phyloP scores from a whole-genome alignment of 2,329 filamentous ascomycete genomes.

The Neofusicoccum ribis region DNA sequence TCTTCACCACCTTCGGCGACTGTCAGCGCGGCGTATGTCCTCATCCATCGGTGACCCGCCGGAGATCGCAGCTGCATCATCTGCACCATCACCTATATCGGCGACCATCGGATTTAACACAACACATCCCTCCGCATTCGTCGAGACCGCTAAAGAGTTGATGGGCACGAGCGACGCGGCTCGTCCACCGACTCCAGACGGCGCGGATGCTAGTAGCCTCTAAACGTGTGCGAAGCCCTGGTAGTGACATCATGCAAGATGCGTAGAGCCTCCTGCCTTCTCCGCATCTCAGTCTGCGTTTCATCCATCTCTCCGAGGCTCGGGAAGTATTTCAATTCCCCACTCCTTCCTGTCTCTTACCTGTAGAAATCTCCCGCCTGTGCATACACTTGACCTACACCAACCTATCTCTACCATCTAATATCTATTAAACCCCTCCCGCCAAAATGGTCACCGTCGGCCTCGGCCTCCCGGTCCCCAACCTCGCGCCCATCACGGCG shows the following conservation, averaged over 20 bases:
- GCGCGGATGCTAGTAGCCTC: not conserved
- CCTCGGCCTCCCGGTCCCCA: constrained; percentile 33
- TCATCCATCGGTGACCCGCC: too few relatives aligned
- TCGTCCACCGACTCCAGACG: not conserved
- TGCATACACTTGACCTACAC: not conserved
- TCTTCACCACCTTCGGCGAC: not conserved
- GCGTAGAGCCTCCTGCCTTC: not conserved
- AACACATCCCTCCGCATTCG: too few relatives aligned
- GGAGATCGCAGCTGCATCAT: too few relatives aligned
- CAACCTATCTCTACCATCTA: not conserved
- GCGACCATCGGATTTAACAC: not conserved
- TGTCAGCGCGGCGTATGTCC: not conserved
- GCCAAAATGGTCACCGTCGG: constrained; percentile 29
- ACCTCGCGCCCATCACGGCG: constrained; percentile 39
- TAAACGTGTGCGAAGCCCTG: not conserved
- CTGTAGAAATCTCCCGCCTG: not conserved
- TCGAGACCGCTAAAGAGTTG: not conserved
- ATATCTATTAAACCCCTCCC: not conserved
- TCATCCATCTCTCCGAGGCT: not conserved
- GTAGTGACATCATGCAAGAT: constrained; percentile 1
- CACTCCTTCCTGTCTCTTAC: not conserved
- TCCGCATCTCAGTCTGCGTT: not conserved
- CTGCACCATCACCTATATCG: too few relatives aligned
- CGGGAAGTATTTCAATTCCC: not conserved
- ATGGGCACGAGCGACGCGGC: not conserved